Percentiles rank a stretch among this genome's conserved stretches.
These are phyloP conservation scores for Arachnomyces sp. DNA, from an alignment of 2,329 filamentous ascomycete species.

Conservation along the genomic window DNA sequence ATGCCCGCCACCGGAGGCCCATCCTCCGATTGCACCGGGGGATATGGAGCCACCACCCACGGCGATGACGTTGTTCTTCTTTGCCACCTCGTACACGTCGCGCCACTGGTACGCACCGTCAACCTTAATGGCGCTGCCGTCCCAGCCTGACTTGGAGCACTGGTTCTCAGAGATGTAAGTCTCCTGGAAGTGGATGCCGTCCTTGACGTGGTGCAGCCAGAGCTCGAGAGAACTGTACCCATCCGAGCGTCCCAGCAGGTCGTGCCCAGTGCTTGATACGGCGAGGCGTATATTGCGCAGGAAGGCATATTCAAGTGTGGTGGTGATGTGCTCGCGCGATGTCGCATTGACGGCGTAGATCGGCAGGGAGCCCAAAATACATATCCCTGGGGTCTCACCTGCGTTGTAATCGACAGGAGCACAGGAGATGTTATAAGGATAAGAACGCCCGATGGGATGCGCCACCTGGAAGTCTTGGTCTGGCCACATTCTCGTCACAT, in stretches of 20 bases:
- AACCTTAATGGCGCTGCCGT: constrained; percentile 22
- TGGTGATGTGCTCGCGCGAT: constrained; percentile 1
- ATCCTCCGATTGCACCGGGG: constrained; percentile 28
- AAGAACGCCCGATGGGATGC: constrained; percentile 16
- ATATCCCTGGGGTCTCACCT: constrained; percentile 14
- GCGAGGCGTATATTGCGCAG: too few relatives aligned
- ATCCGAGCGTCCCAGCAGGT: constrained; percentile 23
- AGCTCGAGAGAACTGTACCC: constrained; percentile 33
- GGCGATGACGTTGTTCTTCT: constrained; percentile 19
- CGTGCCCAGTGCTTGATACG: constrained; percentile 13
- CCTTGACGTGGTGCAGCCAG: constrained; percentile 25
- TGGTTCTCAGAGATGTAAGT: constrained; percentile 15
- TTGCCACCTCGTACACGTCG: constrained; percentile 24
- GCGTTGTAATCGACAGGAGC: constrained; percentile 15
- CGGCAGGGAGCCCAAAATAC: constrained; percentile 16
- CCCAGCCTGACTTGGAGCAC: constrained; percentile 22
- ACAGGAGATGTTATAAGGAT: constrained; percentile 17
- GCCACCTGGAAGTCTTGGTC: constrained; percentile 16
- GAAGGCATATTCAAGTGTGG: constrained; percentile 5
- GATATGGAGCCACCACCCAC: constrained; percentile 28
- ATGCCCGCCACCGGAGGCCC: constrained; percentile 37
- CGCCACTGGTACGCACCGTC: constrained; percentile 24
- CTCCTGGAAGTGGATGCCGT: constrained; percentile 22
- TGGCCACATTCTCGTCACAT: constrained; percentile 8
- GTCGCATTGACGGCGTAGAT: constrained; percentile 14